Percentiles rank a stretch among this genome's conserved stretches.
These are phyloP conservation scores for Cladobotryum protrusum DNA, from an alignment of 2,329 filamentous ascomycete species.

Conservation along the genomic window DNA sequence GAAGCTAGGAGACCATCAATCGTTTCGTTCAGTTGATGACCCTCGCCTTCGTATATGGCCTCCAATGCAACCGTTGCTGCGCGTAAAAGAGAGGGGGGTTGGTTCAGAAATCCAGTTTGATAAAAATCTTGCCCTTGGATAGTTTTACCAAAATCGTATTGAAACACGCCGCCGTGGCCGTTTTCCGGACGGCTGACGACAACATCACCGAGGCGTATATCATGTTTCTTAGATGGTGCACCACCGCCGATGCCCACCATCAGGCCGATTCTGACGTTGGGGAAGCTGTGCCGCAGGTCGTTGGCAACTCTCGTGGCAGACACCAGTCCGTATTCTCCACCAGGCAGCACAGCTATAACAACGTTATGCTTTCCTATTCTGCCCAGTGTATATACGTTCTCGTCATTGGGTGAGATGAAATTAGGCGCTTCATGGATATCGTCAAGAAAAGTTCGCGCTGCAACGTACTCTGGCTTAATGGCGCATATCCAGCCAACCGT, in stretches of 20 bases:
- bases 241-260: conserved; percentile 14
- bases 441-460: conserved; percentile 33
- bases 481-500: conserved; percentile 40
- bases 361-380: conserved; percentile 14
- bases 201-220: conserved; percentile 26
- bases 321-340: conserved; percentile 10
- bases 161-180: conserved; percentile 12
- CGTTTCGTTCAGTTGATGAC: conserved; percentile 9
- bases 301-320: conserved; percentile 18
- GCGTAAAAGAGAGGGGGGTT: conserved; percentile 12
- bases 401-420: conserved; percentile 19
- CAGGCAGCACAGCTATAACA: conserved; percentile 14
- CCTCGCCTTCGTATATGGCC: conserved; percentile 2
- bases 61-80: conserved; percentile 8
- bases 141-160: conserved; percentile 21
- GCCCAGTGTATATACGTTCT: conserved; percentile 13
- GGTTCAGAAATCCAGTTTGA: conserved; percentile 11
- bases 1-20: conserved; percentile 5
- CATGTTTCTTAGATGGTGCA: conserved; percentile 25
- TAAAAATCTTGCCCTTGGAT: conserved; percentile 14
- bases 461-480: conserved; percentile 28
- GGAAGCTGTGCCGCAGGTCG: conserved; percentile 24
- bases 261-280: conserved; percentile 20
- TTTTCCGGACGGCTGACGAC: conserved; percentile 13
- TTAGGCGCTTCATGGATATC: conserved; percentile 17